phyloP scores from a whole-genome alignment of 1,284 basidiomycete genomes.

The Boletus semigastroideus region DNA sequence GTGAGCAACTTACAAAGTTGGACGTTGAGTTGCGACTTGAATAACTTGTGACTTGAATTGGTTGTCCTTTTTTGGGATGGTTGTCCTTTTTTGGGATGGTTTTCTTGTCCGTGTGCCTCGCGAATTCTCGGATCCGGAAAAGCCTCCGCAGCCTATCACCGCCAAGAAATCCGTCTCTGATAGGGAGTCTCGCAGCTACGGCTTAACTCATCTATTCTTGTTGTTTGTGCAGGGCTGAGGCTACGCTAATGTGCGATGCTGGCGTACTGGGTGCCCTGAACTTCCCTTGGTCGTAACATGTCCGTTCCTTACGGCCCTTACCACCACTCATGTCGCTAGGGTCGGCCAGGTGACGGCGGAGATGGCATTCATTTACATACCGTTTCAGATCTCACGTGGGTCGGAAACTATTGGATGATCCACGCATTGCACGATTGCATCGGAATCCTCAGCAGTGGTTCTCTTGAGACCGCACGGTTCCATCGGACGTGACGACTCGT shows the following conservation, averaged over 20 bases:
- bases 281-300: background rate
- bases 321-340: background rate
- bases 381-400: background rate
- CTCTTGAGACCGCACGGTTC: constrained; percentile 20
- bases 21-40: background rate
- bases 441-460: constrained; percentile 9
- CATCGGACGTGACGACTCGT: constrained; percentile 24
- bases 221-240: background rate
- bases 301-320: background rate
- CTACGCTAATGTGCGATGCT: background rate
- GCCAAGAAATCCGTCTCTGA: background rate
- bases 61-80: constrained; percentile 10
- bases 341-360: background rate
- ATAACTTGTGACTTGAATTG: background rate
- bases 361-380: background rate
- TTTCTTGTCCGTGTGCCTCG: constrained; percentile 28
- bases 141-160: background rate
- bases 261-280: too few relatives aligned
- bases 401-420: background rate
- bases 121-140: constrained; percentile 12
- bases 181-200: background rate
- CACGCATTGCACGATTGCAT: constrained; percentile 20
- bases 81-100: constrained; percentile 9
- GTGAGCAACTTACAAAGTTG: background rate
- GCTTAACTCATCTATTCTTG: background rate